phyloP scores from a whole-genome alignment of 2,329 filamentous ascomycete species.

The Ophidiomyces ophidiicola region DNA sequence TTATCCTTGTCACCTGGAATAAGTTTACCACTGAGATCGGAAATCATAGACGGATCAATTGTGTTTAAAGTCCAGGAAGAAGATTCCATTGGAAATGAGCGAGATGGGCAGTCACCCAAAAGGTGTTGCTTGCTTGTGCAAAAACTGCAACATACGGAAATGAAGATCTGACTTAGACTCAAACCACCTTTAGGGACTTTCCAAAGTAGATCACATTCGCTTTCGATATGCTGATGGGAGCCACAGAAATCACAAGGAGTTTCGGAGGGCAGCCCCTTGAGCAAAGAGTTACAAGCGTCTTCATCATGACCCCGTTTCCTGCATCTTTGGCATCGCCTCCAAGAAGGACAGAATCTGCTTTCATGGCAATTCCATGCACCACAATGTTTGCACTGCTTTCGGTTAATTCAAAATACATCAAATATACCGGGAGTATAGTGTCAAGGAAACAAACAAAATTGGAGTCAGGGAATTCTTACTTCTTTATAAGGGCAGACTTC shows the following conservation, averaged over 20 bases:
- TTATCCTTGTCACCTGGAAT: conserved; percentile 15
- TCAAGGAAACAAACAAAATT: not conserved
- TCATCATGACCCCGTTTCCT: conserved; percentile 48
- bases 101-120: conserved; percentile 34
- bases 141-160: conserved; percentile 35
- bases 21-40: conserved; percentile 26
- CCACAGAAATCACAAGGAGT: conserved; percentile 51
- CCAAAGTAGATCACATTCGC: conserved; percentile 50
- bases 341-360: conserved; percentile 30
- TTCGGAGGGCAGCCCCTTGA: conserved; percentile 42
- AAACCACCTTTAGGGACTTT: conserved; percentile 24
- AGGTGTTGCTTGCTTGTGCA: conserved; percentile 35
- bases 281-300: conserved; percentile 44
- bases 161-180: conserved; percentile 22
- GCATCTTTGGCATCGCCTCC: conserved; percentile 43
- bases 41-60: conserved; percentile 27
- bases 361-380: conserved; percentile 31
- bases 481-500: conserved; percentile 34
- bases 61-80: conserved; percentile 31
- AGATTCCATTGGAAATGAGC: conserved; percentile 20
- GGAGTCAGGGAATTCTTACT: conserved; percentile 21
- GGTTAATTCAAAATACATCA: conserved; percentile 5
- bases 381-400: conserved; percentile 32
- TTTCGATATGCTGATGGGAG: conserved; percentile 45
- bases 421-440: not conserved